Evolutionary conservation across 139 green algal genomes (phyloP).

Genomic region (Haematococcus lacustris): DNA sequence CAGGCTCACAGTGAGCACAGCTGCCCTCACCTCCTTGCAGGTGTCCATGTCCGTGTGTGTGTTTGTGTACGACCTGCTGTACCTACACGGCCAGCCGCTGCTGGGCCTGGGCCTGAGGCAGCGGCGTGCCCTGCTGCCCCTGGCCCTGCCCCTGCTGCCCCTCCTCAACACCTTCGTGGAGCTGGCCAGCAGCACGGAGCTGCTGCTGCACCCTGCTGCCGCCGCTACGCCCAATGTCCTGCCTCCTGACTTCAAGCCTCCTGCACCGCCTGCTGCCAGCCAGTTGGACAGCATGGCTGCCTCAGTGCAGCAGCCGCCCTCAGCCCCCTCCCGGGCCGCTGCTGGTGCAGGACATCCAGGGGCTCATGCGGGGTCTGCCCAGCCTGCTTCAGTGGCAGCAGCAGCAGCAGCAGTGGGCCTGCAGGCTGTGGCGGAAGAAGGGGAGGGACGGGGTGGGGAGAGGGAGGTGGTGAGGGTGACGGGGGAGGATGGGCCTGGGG

Average conservation of each 20-base stretch:
- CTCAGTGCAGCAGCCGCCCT: not conserved
- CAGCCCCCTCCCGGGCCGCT: too few species aligned
- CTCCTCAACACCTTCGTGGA: too few species aligned
- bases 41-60: constrained; percentile 62
- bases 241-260: not conserved
- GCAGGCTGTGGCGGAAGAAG: not conserved
- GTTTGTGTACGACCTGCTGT: constrained; percentile 86
- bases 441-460: not conserved
- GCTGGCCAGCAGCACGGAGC: not conserved
- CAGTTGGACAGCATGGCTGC: not conserved
- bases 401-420: not conserved
- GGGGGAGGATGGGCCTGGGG: not conserved
- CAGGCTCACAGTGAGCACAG: not conserved
- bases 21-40: constrained; percentile 3
- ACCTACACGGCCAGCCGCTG: constrained; percentile 52
- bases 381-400: not conserved
- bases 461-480: not conserved
- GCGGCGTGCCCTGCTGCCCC: constrained; percentile 2
- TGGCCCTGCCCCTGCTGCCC: not conserved
- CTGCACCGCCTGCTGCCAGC: too few species aligned
- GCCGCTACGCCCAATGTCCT: not conserved
- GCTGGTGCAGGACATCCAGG: not conserved
- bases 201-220: not conserved
- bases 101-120: constrained; percentile 1
- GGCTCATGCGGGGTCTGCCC: not conserved